Evolutionary conservation across 2,329 filamentous ascomycete genomes (phyloP).

Genomic region (Phyllosticta citribraziliensis): DNA sequence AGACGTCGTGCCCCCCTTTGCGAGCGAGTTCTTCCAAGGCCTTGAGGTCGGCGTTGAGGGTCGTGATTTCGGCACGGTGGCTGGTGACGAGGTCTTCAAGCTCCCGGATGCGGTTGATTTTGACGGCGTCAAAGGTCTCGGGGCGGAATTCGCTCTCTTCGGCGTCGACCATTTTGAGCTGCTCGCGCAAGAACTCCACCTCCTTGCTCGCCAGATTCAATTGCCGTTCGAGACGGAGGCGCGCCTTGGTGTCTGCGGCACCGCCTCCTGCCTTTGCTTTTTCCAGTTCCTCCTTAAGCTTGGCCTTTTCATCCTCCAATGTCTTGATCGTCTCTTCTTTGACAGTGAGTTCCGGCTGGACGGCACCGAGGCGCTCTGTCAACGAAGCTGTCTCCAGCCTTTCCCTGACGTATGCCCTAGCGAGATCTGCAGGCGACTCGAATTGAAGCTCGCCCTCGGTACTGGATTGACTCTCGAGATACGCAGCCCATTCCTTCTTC

Average conservation of each 20-base stretch:
- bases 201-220: conserved; percentile 80
- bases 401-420: conserved; percentile 73
- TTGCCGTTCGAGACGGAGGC: conserved; percentile 73
- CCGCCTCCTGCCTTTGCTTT: conserved; percentile 45
- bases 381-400: conserved; percentile 69
- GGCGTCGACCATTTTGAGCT: conserved; percentile 74
- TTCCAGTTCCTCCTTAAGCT: conserved; percentile 59
- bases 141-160: conserved; percentile 83
- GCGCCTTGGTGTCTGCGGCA: conserved; percentile 54
- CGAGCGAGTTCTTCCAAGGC: conserved; percentile 44
- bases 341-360: conserved; percentile 69
- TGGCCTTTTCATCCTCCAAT: conserved; percentile 59
- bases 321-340: conserved; percentile 65
- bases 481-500: conserved; percentile 73
- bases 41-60: conserved; percentile 63
- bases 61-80: conserved; percentile 73
- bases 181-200: conserved; percentile 84
- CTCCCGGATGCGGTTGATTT: conserved; percentile 63
- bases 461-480: conserved; percentile 60
- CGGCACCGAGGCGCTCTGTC: conserved; percentile 66
- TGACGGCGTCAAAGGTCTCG: conserved; percentile 66
- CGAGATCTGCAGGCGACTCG: conserved; percentile 78
- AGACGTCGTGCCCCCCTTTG: conserved; percentile 29
- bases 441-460: conserved; percentile 60
- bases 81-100: conserved; percentile 79